Evolutionary conservation across 176 grass and related monocot genomes (phyloP), one percentile per base, ranked within the genome.

Genomic region (Carex kokanica): DNA sequence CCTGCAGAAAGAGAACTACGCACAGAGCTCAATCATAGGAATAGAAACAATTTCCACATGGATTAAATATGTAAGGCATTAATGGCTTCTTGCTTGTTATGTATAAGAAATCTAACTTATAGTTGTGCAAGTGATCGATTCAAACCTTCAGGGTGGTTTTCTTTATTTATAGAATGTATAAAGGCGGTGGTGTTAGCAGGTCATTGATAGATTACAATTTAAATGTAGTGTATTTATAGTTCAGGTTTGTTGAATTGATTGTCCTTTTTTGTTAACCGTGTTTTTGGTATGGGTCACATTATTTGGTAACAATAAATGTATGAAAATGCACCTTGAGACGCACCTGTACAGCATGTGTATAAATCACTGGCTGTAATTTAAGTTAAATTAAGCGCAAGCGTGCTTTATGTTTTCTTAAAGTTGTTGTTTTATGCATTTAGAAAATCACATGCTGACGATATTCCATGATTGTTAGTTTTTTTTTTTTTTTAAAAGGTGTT

Each of bases 81-180:
- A 55, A 82, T 67, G 15, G 59, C 21, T 25, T 82, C 80, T 82
- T 82, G 80, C 40, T 82, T 82, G 60, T 63, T 52, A 65, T 82
- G 80, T 82, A 82, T 51, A 82, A 65, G 80, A 82, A 66, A 82
- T 63, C 80, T 82, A 68, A 82, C 43, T 52, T 68, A 82, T 82
- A 82, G 80, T 82, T 65, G 57, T 82, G 80, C 73, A 78, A 78
- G 47, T 78, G 73, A 56, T 78, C 52, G 11, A 78, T 65, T 82
- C 45, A 49, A 64, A 64, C 78, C 5, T 20, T 51, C 43, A 68
- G 14, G 36, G 20, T 32, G 61, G 61, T 51, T 82, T 82, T 82
- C 80, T 54, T 82, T 82, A 82, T 82, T 82, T 82, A 82, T 82
- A 82, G 61, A 82, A 65, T 82, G 80, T 82, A 82, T 66, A 82